Evolutionary conservation across 176 grass and related monocot genomes (phyloP).

Genomic region (Avena eriantha): DNA sequence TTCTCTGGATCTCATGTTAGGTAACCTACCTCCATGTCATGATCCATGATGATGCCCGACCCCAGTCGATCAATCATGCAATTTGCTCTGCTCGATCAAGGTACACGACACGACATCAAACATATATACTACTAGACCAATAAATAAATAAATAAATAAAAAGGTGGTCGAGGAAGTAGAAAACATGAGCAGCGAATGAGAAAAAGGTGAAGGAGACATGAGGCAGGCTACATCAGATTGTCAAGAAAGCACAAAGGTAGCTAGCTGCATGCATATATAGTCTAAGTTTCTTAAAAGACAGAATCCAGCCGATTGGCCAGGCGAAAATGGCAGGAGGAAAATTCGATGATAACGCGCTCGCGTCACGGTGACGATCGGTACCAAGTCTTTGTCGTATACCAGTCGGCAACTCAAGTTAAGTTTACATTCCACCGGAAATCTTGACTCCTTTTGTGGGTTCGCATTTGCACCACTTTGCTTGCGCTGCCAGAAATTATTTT

Average conservation of each 20-base stretch:
- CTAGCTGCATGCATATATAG: too few species aligned
- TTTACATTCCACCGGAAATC: conserved; percentile 29
- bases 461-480: conserved; percentile 24
- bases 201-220: not conserved
- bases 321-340: not conserved
- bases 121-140: too few species aligned
- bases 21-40: too few species aligned
- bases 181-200: conserved; percentile 33
- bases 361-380: conserved; percentile 42
- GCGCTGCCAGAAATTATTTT: not conserved
- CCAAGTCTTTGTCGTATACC: conserved; percentile 14
- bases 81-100: too few species aligned
- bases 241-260: conserved; percentile 44
- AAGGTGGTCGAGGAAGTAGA: not conserved
- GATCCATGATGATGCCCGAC: too few species aligned
- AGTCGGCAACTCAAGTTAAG: not conserved
- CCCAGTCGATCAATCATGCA: too few species aligned
- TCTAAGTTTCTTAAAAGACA: conserved; percentile 16
- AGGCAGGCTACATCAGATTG: not conserved
- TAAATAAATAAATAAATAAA: too few species aligned
- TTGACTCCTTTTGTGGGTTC: conserved; percentile 1
- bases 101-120: too few species aligned
- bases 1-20: too few species aligned
- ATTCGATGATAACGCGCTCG: not conserved
- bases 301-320: not conserved